These are phyloP conservation scores for Coriolopsis trogii DNA, from an alignment of 1,284 basidiomycete genomes.

Conservation along the genomic window DNA sequence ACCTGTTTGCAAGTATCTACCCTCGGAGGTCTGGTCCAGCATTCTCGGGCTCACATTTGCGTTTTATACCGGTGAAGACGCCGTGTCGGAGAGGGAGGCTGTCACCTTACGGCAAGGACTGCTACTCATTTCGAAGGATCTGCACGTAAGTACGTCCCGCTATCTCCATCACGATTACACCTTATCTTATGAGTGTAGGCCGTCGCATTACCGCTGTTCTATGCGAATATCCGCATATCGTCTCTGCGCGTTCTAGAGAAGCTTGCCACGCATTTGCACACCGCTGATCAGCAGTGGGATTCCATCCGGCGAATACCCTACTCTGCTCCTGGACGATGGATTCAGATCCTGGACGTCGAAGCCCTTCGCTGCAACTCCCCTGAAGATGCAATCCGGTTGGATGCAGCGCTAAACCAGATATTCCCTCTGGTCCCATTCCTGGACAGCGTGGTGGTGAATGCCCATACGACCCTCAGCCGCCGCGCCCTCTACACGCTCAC, in stretches of 20 bases:
- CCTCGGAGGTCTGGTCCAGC: conserved; percentile 69
- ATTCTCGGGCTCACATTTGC: conserved; percentile 57
- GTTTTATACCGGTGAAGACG: conserved; percentile 23
- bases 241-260: conserved; percentile 52
- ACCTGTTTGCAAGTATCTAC: conserved; percentile 56
- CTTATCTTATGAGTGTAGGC: conserved; percentile 48
- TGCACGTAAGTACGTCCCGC: conserved; percentile 57
- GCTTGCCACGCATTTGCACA: conserved; percentile 57
- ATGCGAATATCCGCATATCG: conserved; percentile 55
- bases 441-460: conserved; percentile 58
- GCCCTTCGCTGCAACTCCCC: conserved; percentile 46
- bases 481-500: conserved; percentile 58
- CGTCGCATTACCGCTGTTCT: conserved; percentile 68
- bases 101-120: conserved; percentile 35
- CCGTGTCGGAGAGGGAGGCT: conserved; percentile 5
- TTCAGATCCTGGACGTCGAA: conserved; percentile 73
- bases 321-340: conserved; percentile 84
- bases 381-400: conserved; percentile 52
- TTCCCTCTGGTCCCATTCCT: conserved; percentile 77
- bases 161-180: no score
- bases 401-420: conserved; percentile 61
- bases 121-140: conserved; percentile 67
- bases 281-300: conserved; percentile 80
- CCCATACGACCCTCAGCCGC: conserved; percentile 61
- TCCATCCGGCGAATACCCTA: conserved; percentile 82